These are phyloP conservation scores for Solanum piurae DNA, from an alignment of 257 asterid genomes.

Conservation along the genomic window DNA sequence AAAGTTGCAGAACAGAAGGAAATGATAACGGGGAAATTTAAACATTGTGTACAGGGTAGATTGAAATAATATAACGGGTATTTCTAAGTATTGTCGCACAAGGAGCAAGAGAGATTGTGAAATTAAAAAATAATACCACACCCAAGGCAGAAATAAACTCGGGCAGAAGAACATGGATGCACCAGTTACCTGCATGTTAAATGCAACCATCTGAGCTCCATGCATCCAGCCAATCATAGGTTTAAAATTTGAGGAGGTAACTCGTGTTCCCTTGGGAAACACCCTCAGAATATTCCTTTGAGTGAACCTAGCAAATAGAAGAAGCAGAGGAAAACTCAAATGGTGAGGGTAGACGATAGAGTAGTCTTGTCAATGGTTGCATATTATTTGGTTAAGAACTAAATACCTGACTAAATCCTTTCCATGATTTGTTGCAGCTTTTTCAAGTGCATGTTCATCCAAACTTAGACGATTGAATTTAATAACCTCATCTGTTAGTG, in stretches of 20 bases:
- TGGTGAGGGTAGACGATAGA: background rate
- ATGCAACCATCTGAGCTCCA: conserved; percentile 98
- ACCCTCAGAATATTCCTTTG: conserved; percentile 73
- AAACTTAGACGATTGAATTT: conserved; percentile 70
- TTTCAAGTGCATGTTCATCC: conserved; percentile 80
- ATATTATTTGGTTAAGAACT: background rate
- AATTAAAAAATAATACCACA: background rate
- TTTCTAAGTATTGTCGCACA: background rate
- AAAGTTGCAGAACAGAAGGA: background rate
- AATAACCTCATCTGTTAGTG: conserved; percentile 30
- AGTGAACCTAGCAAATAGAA: conserved; percentile 43
- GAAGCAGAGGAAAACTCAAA: background rate
- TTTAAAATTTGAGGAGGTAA: conserved; percentile 72
- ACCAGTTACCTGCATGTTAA: conserved; percentile 76
- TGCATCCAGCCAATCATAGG: conserved; percentile 86
- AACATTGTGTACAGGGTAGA: background rate
- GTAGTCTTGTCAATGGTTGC: background rate
- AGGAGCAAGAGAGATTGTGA: background rate
- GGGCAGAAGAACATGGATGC: background rate
- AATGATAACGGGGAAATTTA: background rate
- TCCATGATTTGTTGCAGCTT: conserved; percentile 30
- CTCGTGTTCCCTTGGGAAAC: conserved; percentile 81
- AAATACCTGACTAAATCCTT: conserved; percentile 16
- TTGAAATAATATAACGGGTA: background rate
- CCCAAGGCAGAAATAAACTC: background rate